phyloP scores from a whole-genome alignment of 805 yeast species.

The Yamadazyma phyllophila region DNA sequence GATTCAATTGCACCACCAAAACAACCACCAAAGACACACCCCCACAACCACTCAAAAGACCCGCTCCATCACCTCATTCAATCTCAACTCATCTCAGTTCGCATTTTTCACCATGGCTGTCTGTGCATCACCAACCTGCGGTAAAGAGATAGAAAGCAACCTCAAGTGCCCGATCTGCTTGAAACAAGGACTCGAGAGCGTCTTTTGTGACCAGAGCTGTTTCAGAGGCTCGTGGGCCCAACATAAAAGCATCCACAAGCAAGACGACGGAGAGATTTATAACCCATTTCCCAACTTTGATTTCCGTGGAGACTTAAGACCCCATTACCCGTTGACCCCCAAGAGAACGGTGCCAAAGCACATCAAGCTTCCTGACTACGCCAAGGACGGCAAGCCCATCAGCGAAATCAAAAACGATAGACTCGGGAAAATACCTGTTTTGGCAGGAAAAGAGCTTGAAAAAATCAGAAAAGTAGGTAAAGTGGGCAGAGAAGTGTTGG shows the following conservation, averaged over 20 bases:
- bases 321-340: slow-evolving; percentile 78
- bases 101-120: too few relatives aligned
- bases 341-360: slow-evolving; percentile 68
- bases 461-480: slow-evolving; percentile 73
- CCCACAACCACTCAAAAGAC: too few relatives aligned
- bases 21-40: too few relatives aligned
- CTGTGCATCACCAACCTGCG: slow-evolving; percentile 84
- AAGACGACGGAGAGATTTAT: slow-evolving; percentile 57
- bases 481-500: slow-evolving; percentile 85
- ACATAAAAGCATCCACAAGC: slow-evolving; percentile 73
- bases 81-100: too few relatives aligned
- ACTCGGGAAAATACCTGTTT: slow-evolving; percentile 59
- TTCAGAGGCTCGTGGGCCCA: slow-evolving; percentile 67
- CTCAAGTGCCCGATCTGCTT: slow-evolving; percentile 92
- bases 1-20: too few relatives aligned
- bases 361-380: slow-evolving; percentile 80
- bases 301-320: slow-evolving; percentile 73
- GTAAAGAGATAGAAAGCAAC: slow-evolving; percentile 69
- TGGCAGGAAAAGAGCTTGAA: slow-evolving; percentile 66
- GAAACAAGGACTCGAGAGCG: slow-evolving; percentile 58
- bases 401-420: slow-evolving; percentile 75
- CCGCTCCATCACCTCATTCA: too few relatives aligned
- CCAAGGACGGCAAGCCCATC: slow-evolving; percentile 72
- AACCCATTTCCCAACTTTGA: slow-evolving; percentile 84
- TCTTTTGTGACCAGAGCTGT: slow-evolving; percentile 83